Evolutionary conservation across 2,329 filamentous ascomycete genomes (phyloP).

Genomic region (Coniochaeta ligniaria): DNA sequence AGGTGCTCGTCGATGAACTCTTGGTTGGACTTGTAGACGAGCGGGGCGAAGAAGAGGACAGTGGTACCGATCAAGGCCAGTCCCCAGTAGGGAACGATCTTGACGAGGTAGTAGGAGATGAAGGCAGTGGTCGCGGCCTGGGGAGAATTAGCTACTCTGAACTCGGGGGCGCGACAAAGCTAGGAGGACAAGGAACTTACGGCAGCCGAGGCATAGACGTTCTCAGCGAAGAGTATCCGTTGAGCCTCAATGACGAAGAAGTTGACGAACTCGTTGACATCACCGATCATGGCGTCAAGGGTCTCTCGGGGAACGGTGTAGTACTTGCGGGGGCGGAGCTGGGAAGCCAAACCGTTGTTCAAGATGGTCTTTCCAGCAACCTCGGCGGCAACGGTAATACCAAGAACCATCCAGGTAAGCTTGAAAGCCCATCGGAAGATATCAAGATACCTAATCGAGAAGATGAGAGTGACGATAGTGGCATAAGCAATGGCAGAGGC

Average conservation of each 20-base stretch:
- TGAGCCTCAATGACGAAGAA: conserved; percentile 66
- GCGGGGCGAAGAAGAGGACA: conserved; percentile 52
- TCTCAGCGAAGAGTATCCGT: conserved; percentile 62
- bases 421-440: conserved; percentile 59
- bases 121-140: conserved; percentile 55
- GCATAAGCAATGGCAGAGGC: conserved; percentile 59
- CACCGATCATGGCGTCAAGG: conserved; percentile 52
- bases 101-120: conserved; percentile 61
- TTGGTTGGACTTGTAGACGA: conserved; percentile 61
- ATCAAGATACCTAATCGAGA: conserved; percentile 59
- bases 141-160: neutral
- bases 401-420: conserved; percentile 56
- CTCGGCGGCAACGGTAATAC: conserved; percentile 54
- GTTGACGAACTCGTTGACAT: conserved; percentile 62
- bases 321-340: conserved; percentile 61
- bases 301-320: conserved; percentile 59
- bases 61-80: conserved; percentile 54
- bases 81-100: conserved; percentile 64
- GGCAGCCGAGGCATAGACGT: conserved; percentile 49
- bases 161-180: neutral
- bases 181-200: conserved; percentile 34
- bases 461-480: conserved; percentile 50
- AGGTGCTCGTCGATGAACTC: conserved; percentile 61
- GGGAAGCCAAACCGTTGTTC: conserved; percentile 54
- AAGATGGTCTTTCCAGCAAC: conserved; percentile 53